Evolutionary conservation across 139 green algal species (phyloP).

Genomic region (Chlorella sorokiniana): DNA sequence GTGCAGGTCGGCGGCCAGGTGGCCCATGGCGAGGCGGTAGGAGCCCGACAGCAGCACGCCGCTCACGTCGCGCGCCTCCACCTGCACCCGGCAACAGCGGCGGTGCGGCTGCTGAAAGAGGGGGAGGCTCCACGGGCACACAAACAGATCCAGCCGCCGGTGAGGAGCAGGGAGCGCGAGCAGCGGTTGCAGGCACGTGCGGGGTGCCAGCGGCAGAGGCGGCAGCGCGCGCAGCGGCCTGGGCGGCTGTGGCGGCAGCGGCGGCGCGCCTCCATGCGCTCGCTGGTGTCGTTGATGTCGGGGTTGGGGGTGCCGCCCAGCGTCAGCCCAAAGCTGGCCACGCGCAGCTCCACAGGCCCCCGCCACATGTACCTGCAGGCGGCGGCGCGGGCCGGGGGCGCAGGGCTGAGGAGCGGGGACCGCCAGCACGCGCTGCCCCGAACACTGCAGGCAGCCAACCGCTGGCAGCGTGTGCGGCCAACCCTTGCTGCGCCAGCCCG

Average conservation of each 20-base stretch:
- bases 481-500: too few species aligned
- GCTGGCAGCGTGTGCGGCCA: too few species aligned
- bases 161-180: neutral
- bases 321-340: conserved; percentile 8
- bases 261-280: conserved; percentile 35
- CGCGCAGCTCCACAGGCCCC: conserved; percentile 23
- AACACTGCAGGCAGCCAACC: neutral
- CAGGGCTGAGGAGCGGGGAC: too few species aligned
- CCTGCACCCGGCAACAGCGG: too few species aligned
- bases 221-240: too few species aligned
- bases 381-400: too few species aligned
- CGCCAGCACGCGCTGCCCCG: too few species aligned
- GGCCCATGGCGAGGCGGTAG: conserved; percentile 38
- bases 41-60: conserved; percentile 23
- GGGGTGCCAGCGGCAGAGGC: too few species aligned
- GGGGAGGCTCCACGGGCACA: neutral
- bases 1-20: conserved; percentile 21
- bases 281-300: conserved; percentile 31
- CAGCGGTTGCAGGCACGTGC: too few species aligned
- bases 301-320: conserved; percentile 8
- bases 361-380: conserved; percentile 62
- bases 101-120: neutral
- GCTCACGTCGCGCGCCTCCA: conserved; percentile 33
- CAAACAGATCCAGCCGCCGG: neutral
- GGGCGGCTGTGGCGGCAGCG: too few species aligned